These are phyloP conservation scores for Zygnema circumcarinatum DNA, from an alignment of 139 green algal species.

Conservation along the genomic window DNA sequence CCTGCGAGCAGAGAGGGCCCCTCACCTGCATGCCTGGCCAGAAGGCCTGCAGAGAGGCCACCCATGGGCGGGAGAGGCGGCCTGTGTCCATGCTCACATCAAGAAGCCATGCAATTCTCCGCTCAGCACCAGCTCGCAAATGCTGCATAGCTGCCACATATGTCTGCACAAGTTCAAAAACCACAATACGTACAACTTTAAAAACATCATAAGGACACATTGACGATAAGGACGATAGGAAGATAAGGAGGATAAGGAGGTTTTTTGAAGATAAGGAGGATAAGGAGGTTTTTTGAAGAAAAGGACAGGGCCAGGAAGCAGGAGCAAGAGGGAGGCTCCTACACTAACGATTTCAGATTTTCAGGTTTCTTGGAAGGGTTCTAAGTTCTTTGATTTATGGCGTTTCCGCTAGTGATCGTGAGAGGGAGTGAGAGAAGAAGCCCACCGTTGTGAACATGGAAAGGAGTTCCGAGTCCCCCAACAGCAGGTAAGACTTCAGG, in stretches of 20 bases:
- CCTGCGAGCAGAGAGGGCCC: too few relatives aligned
- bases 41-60: conserved; percentile 60
- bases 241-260: conserved; percentile 1
- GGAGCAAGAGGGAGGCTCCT: too few relatives aligned
- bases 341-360: too few relatives aligned
- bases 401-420: too few relatives aligned
- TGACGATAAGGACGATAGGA: not conserved
- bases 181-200: not conserved
- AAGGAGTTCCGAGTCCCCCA: conserved; percentile 27
- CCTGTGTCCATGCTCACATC: conserved; percentile 32
- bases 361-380: too few relatives aligned
- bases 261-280: not conserved
- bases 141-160: conserved; percentile 36
- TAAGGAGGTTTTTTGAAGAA: too few relatives aligned
- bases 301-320: too few relatives aligned
- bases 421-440: too few relatives aligned
- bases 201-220: not conserved
- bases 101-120: conserved; percentile 29
- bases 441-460: conserved; percentile 17
- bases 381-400: too few relatives aligned
- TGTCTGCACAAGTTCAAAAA: not conserved
- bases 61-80: conserved; percentile 2
- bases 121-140: conserved; percentile 15
- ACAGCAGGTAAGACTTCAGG: conserved; percentile 58
- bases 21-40: conserved; percentile 64